Conservation (phyloP, 805 yeast species). For the Ogataea methanolica region DNA sequence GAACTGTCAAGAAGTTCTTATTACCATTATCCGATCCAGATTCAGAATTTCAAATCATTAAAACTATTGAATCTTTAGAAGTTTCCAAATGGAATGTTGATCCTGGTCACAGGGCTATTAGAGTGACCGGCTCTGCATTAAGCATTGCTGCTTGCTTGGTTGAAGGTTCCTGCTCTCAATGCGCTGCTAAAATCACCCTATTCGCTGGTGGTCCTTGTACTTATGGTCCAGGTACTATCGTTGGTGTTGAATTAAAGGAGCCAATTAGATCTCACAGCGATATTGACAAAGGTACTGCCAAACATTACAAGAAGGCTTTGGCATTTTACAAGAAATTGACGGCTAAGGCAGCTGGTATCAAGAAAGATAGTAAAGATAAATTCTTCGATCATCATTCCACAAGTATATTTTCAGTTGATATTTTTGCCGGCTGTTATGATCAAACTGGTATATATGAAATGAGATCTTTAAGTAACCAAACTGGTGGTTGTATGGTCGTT, state of each 20-base stretch:
- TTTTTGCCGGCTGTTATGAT: conserved; percentile 93
- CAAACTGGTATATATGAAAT: conserved; percentile 94
- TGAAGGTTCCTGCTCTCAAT: conserved; percentile 77
- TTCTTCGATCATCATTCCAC: conserved; percentile 33
- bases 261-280: conserved; percentile 97
- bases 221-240: conserved; percentile 90
- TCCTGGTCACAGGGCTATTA: conserved; percentile 75
- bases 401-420: conserved; percentile 78
- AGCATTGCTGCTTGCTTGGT: conserved; percentile 77
- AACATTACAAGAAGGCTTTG: conserved; percentile 80
- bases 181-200: conserved; percentile 84
- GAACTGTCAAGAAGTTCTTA: conserved; percentile 38
- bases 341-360: conserved; percentile 55
- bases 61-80: conserved; percentile 70
- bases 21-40: conserved; percentile 31
- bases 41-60: conserved; percentile 80
- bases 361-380: conserved; percentile 33
- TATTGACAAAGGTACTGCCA: conserved; percentile 85
- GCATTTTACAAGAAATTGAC: conserved; percentile 77
- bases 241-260: conserved; percentile 85
- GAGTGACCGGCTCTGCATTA: conserved; percentile 92
- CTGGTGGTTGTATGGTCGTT: conserved; percentile 86
- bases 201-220: conserved; percentile 97
- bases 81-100: conserved; percentile 72
- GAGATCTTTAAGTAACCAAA: conserved; percentile 77